These are phyloP conservation scores for Alternaria gaisen DNA, from an alignment of 2,329 filamentous ascomycete genomes.

Conservation along the genomic window DNA sequence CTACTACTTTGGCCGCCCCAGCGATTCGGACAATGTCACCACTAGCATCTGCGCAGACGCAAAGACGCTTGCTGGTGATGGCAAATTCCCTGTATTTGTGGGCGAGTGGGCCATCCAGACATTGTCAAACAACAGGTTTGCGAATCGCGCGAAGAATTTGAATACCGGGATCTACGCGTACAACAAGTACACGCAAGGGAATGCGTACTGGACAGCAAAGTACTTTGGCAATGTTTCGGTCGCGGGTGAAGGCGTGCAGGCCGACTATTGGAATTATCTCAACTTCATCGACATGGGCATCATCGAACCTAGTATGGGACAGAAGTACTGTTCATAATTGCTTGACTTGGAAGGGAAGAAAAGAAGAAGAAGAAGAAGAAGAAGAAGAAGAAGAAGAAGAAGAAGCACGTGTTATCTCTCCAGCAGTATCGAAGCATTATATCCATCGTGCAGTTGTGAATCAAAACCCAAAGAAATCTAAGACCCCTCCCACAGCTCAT, in stretches of 20 bases:
- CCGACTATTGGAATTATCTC: not conserved
- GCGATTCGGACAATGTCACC: conserved; percentile 17
- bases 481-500: not conserved
- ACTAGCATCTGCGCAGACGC: not conserved
- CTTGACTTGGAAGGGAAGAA: not conserved
- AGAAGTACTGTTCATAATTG: not conserved
- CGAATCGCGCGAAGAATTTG: not conserved
- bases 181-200: not conserved
- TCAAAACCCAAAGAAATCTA: not conserved
- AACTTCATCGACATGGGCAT: not conserved
- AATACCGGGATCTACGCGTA: not conserved
- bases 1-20: conserved; percentile 32
- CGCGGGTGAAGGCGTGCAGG: not conserved
- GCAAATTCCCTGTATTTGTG: not conserved
- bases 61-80: not conserved
- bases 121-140: not conserved
- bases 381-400: too few species aligned
- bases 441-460: not conserved
- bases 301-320: not conserved
- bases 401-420: not conserved
- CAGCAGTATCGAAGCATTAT: too few species aligned
- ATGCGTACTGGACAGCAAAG: not conserved
- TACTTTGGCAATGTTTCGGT: not conserved
- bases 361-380: too few species aligned
- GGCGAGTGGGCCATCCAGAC: not conserved